These are phyloP conservation scores for Phytophthora crassamura DNA, from an alignment of 352 stramenopile genomes.

Conservation along the genomic window DNA sequence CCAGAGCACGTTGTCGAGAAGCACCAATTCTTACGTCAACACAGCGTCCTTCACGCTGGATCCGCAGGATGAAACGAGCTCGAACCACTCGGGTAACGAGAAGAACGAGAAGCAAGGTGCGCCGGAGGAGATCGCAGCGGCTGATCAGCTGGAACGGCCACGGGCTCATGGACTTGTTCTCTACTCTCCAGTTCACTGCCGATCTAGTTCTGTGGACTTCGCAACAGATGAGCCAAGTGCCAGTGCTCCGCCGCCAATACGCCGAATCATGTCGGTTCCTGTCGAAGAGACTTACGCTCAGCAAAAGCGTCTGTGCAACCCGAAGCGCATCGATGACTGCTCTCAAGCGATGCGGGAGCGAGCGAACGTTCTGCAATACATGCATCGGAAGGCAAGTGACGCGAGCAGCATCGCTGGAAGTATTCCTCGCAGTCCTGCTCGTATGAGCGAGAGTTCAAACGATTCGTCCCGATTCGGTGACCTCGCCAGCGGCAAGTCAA, in stretches of 20 bases:
- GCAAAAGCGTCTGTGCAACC: constrained; percentile 31
- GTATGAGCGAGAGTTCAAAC: constrained; percentile 74
- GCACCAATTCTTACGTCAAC: constrained; percentile 46
- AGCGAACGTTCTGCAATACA: constrained; percentile 87
- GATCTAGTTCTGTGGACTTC: constrained; percentile 44
- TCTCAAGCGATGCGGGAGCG: constrained; percentile 82
- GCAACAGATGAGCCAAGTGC: constrained; percentile 23
- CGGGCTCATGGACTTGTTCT: constrained; percentile 33
- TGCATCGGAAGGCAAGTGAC: constrained; percentile 87
- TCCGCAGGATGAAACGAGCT: constrained; percentile 31
- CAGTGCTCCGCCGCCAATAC: constrained; percentile 34
- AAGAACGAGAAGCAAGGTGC: constrained; percentile 23
- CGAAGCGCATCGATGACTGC: constrained; percentile 47
- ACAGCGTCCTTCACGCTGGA: constrained; percentile 41
- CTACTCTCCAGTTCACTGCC: constrained; percentile 44
- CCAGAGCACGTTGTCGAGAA: constrained; percentile 46
- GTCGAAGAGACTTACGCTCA: constrained; percentile 22
- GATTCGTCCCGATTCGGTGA: constrained; percentile 67
- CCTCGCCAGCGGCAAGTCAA: constrained; percentile 50
- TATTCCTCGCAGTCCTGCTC: constrained; percentile 61
- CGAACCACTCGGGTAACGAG: constrained; percentile 24
- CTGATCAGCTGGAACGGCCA: constrained; percentile 23
- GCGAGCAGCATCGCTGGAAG: constrained; percentile 75
- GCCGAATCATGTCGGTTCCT: constrained; percentile 51
- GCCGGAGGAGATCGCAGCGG: constrained; percentile 18